A percentile compares a stretch with the other conserved stretches of the same genome.
phyloP scores from a whole-genome alignment of 2,329 filamentous ascomycete species.

The Nigrospora sphaerica region DNA sequence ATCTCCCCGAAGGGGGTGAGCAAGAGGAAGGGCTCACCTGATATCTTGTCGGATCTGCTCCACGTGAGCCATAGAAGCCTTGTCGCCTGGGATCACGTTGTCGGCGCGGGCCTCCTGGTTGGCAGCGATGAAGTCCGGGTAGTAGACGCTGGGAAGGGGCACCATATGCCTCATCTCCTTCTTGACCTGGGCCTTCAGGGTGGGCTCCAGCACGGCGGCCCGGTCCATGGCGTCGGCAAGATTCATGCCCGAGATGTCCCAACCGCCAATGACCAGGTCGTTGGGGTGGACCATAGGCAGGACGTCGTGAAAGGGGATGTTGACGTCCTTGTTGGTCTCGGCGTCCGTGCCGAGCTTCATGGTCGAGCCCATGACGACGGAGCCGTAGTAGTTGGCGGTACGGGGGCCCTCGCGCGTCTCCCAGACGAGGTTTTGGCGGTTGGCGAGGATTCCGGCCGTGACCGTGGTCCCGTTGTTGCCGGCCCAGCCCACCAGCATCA shows the following conservation, averaged over 20 bases:
- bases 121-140: conserved; percentile 97
- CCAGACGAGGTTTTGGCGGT: conserved; percentile 80
- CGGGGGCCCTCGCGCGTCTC: conserved; percentile 86
- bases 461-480: conserved; percentile 98
- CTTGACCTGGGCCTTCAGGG: conserved; percentile 78
- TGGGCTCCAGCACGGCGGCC: conserved; percentile 90
- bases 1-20: too few species aligned
- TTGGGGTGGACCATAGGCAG: conserved; percentile 97
- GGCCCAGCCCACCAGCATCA: conserved; percentile 97
- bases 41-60: conserved; percentile 92
- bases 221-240: conserved; percentile 91
- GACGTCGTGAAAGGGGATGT: conserved; percentile 91
- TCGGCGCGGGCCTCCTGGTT: conserved; percentile 97
- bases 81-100: conserved; percentile 76
- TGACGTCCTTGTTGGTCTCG: conserved; percentile 80
- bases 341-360: conserved; percentile 90
- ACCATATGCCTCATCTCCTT: conserved; percentile 90
- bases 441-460: conserved; percentile 94
- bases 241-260: conserved; percentile 93
- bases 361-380: conserved; percentile 93
- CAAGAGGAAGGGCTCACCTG: conserved; percentile 40
- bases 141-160: conserved; percentile 93
- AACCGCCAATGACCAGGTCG: conserved; percentile 84
- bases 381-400: conserved; percentile 95
- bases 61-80: conserved; percentile 81